Base-by-base conservation (phyloP, 2,329 filamentous ascomycete species). In the Aspergillus sp. region DNA sequence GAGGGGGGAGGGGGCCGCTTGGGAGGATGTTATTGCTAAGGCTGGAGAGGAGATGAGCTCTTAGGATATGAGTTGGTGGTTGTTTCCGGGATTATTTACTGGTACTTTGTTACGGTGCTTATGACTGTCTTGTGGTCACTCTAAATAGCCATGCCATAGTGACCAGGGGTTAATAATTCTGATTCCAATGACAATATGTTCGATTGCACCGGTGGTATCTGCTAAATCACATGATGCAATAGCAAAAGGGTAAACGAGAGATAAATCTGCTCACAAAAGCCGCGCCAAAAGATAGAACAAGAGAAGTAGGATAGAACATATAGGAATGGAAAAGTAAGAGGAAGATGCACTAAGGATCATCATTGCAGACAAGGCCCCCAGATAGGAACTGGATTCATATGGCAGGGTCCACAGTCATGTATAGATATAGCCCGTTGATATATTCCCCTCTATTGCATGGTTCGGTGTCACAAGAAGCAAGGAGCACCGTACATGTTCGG, bases 11-110 rank as follows among this genome's bases (percentile, higher is more conserved):
- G 66, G 65, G 10, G 65, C 69, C 19, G 60, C 66, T 6, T 79
- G 77, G 77, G 75, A 78, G 52, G 76, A 79, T 71, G 62, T 78
- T 19, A 70, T 79, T 61, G 64, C 58, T 3, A 62, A 68, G 43
- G 71, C 69, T 17, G 61, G 64, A 21, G 61, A 58, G 28, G 57
- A 49, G 56, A 41, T 21, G 10, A 21, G 39, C 6, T 32, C 48
- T 21, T 45, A 17, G 38, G 32, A 13, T 15, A 52, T 23, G 21
- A 36, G 17, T 28, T 36, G 47, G 32, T 23, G 32, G 38, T 48
- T 12, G n/a, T 21, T 55, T 53, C n/a, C 36, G 41, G 57, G 23
- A 36, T 36, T 32, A 2, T 32, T 12, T 32, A 32, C 30, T 32
- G 30, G 3, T 32, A 32, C 30, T 32, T 32, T 32, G 2, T 32